Evolutionary conservation across 768 basidiomycete species (phyloP), one percentile per base, ranked within the genome.

Genomic region (Boletus subparvulus): DNA sequence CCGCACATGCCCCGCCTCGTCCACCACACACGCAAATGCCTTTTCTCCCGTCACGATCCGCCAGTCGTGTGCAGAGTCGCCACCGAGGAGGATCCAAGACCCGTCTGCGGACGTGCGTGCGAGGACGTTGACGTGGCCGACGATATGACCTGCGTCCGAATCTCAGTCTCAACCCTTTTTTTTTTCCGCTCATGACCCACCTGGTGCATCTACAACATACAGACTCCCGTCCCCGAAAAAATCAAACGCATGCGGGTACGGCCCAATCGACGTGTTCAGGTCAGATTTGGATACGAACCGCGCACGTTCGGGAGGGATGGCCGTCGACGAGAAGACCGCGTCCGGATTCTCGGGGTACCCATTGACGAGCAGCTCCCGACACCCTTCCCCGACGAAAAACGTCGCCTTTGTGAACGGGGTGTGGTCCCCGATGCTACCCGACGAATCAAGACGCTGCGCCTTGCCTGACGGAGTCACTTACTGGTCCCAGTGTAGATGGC

Each of bases 151-250:
- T 68, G 44, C 9, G 7, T 43, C 19, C 40, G 26, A 4, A 39
- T 37, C 21, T 50, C 43, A 37, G 36, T 32, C 42, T 44, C 46
- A 4, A 7, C 30, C 45, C 11, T 10, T 10, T 1, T 24, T 3
- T 19, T 10, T 6, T 19, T n/a, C 21, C 0, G 28, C n/a, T 30
- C 39, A 50, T 1, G 28, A 28, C 58, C 2, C 17, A 69, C 63
- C 84, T 1, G 83, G 76, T 2, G 83, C 77, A 60, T 86, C 80
- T 55, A 86, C 64, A 58, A 86, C 74, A 61, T 82, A 85, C 36
- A 84, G 64, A 60, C 80, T 82, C 8, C 84, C 84, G 58, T 87
- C 84, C 19, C 76, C 76, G 60, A 79, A 84, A 61, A 76, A 79
- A 69, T 86, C 83, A 19, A 78, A 61, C 6, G 80, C 79, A 43